Conservation (phyloP, 2,329 filamentous ascomycete genomes). For the Iodosphaeria phyllophila region DNA sequence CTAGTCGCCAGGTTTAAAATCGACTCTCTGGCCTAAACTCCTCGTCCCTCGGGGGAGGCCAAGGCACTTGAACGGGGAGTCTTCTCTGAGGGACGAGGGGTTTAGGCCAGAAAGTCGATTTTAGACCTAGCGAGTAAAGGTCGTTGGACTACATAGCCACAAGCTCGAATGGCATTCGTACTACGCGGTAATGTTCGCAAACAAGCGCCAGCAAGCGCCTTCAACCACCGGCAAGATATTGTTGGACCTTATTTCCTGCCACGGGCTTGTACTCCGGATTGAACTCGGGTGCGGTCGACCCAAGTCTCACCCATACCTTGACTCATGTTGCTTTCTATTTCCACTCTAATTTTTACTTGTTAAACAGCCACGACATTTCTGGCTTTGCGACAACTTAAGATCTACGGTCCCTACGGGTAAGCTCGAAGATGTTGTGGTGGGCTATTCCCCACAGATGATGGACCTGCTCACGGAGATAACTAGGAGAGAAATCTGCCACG, state of each 20-base stretch:
- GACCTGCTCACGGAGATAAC: no score
- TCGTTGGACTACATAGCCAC: no score
- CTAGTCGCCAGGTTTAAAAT: no score
- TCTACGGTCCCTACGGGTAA: conserved; percentile 91
- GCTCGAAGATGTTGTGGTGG: conserved; percentile 81
- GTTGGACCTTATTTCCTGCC: conserved; percentile 81
- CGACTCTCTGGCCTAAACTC: no score
- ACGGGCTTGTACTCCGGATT: conserved; percentile 63
- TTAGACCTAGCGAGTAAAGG: no score
- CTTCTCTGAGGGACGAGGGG: no score
- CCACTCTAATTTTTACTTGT: conserved; percentile 77
- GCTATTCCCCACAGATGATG: conserved; percentile 85
- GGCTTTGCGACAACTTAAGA: conserved; percentile 49
- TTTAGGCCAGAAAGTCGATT: no score
- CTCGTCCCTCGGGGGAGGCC: no score
- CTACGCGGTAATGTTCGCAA: conserved; percentile 86
- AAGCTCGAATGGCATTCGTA: conserved; percentile 93
- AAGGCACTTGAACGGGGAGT: no score
- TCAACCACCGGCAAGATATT: conserved; percentile 95
- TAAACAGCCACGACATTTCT: conserved; percentile 38
- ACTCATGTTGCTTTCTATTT: conserved; percentile 98
- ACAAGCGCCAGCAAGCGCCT: conserved; percentile 72
- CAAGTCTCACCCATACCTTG: conserved; percentile 88
- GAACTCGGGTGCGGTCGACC: conserved; percentile 85
- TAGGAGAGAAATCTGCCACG: conserved; percentile 73